A percentile compares a stretch with the other conserved stretches of the same genome.
Conservation (phyloP, 2,329 filamentous ascomycete genomes). For the Phaeophleospora eucalypticola region DNA sequence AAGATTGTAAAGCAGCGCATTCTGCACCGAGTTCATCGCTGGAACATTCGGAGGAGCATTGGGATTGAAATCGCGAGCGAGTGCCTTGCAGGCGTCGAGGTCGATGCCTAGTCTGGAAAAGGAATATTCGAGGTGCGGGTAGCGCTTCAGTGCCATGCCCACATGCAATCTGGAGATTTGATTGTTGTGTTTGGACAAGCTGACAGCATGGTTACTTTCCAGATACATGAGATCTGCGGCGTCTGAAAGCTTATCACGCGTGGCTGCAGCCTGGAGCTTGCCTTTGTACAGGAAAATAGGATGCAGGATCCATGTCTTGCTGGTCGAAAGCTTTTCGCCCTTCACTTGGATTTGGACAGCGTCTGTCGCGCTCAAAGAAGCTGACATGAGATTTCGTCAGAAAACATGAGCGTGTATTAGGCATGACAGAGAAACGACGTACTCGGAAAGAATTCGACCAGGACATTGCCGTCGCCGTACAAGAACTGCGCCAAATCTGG, state of each 20-base stretch:
- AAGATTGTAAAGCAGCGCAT: background rate
- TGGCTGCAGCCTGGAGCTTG: constrained; percentile 23
- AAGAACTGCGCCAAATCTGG: background rate
- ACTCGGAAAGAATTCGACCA: background rate
- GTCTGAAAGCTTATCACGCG: constrained; percentile 23
- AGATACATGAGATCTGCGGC: constrained; percentile 23
- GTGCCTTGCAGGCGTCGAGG: background rate
- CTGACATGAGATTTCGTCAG: background rate
- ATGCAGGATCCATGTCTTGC: constrained; percentile 12
- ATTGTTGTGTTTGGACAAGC: constrained; percentile 5
- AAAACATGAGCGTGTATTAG: background rate
- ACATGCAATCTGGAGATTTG: constrained; percentile 16
- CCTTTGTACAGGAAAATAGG: constrained; percentile 26
- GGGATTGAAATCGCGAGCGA: background rate
- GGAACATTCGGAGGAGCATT: background rate
- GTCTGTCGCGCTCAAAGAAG: background rate
- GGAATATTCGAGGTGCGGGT: constrained; percentile 16
- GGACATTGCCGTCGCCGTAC: background rate
- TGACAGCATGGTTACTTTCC: constrained; percentile 12
- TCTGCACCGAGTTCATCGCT: background rate
- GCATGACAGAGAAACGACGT: background rate
- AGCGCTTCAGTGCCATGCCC: constrained; percentile 20
- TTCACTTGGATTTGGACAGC: background rate
- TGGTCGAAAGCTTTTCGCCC: background rate
- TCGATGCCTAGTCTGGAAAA: constrained; percentile 4